These are phyloP conservation scores for Fusarium tuaranense DNA, from an alignment of 2,329 filamentous ascomycete genomes.

Conservation along the genomic window DNA sequence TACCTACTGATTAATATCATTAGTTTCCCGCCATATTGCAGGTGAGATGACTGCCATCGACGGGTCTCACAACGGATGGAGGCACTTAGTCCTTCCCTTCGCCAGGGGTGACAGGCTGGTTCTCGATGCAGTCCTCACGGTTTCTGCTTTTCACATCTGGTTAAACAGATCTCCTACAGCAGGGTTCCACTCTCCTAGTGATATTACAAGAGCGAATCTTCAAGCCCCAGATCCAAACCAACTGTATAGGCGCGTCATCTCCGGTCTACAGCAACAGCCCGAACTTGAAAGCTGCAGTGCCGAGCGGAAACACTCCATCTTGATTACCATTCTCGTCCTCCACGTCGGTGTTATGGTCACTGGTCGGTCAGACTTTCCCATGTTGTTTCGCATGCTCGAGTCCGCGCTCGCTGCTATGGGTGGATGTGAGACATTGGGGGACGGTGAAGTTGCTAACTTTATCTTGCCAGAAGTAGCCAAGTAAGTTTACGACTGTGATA, in stretches of 20 bases:
- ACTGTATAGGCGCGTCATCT: not conserved
- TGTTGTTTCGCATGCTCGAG: constrained; percentile 5
- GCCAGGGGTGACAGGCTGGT: constrained; percentile 27
- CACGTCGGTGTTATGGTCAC: constrained; percentile 12
- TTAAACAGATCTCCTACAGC: not conserved
- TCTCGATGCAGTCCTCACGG: constrained; percentile 17
- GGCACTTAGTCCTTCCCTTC: constrained; percentile 34
- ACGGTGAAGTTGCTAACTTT: constrained; percentile 5
- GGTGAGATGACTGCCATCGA: constrained; percentile 39
- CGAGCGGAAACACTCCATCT: not conserved
- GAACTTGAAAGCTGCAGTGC: not conserved
- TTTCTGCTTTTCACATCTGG: constrained; percentile 19
- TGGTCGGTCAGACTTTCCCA: constrained; percentile 5
- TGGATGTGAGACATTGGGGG: not conserved
- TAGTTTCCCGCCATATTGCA: constrained; percentile 37
- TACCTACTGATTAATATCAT: too few species aligned
- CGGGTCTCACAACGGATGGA: constrained; percentile 38
- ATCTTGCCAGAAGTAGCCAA: constrained; percentile 13
- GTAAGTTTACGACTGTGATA: not conserved
- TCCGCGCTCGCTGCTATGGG: constrained; percentile 16
- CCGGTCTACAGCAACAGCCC: not conserved
- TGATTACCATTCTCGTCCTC: constrained; percentile 15
- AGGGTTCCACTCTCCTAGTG: not conserved
- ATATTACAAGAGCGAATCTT: not conserved
- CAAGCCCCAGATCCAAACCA: not conserved